Evolutionary conservation across 345 rosid species (phyloP).

Genomic region (Rubroshorea leprosula): DNA sequence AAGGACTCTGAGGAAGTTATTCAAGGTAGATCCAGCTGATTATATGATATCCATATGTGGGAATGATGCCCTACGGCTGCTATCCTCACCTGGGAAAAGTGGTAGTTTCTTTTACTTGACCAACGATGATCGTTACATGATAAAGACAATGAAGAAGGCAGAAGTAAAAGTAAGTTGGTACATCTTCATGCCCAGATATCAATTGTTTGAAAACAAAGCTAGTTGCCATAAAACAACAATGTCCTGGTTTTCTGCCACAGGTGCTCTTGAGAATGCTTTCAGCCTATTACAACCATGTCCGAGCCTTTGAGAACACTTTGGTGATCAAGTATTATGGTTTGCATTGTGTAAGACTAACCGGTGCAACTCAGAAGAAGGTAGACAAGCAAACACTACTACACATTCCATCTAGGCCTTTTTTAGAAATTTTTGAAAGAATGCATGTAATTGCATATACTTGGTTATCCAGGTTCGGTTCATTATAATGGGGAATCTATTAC

Average conservation of each 20-base stretch:
- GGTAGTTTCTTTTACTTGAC: slow-evolving; percentile 94
- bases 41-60: slow-evolving; percentile 94
- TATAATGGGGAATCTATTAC: slow-evolving; percentile 89
- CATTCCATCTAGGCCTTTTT: background rate
- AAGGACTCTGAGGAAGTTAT: slow-evolving; percentile 84
- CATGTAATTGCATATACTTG: slow-evolving; percentile 1
- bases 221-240: too few relatives aligned
- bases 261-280: slow-evolving; percentile 92
- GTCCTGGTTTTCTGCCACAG: slow-evolving; percentile 27
- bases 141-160: slow-evolving; percentile 82
- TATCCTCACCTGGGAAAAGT: slow-evolving; percentile 96
- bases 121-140: slow-evolving; percentile 90
- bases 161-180: slow-evolving; percentile 95
- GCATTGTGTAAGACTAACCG: slow-evolving; percentile 79
- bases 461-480: slow-evolving; percentile 70
- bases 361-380: slow-evolving; percentile 85
- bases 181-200: too few relatives aligned
- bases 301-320: slow-evolving; percentile 74
- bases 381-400: background rate
- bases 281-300: slow-evolving; percentile 79
- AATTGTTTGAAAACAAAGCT: too few relatives aligned
- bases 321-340: slow-evolving; percentile 79
- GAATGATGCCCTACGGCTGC: slow-evolving; percentile 81
- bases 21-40: slow-evolving; percentile 94
- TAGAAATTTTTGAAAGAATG: background rate